Evolutionary conservation across 192 early-diverging fungal genomes (phyloP), one percentile per base, ranked within the genome.

Genomic region (Entomortierella beljakovae): DNA sequence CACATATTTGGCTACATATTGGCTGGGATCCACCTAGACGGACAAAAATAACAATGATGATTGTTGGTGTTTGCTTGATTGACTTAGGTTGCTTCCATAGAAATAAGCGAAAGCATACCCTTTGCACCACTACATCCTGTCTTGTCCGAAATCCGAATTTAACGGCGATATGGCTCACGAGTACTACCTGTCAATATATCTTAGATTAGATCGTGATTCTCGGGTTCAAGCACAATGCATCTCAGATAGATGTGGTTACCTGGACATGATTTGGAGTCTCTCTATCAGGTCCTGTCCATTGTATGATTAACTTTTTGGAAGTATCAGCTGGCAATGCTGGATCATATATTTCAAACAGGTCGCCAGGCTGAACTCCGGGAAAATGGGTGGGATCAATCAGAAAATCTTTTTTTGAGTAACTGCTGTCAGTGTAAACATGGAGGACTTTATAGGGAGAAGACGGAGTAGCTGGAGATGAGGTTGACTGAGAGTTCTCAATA

Each of bases 1-100:
- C 18, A 99, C 82, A 81, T 93, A 92, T 52, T 92, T 90, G 4
- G 94, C 90, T 6, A 89, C 82, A 18, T 95, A 89, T 9, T 74
- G 57, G 28, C 84, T 84, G 55, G 84, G 82, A 48, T 95, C 92
- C 48, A 94, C 83, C 88, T 95, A 66, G 16, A 43, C 18, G 43
- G 54, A 2, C 15, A n/a, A 13, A 25, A 31, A 57, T 31, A 26
- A 26, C 18, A 6, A 18, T 53, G 51, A 5, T 29, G 3, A 2
- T 53, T 2, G 23, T 29, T 8, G 28, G 51, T 53, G 3, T 46
- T 10, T 10, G 11, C 13, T 13, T 40, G 37, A 40, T 40, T 40
- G 7, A 3, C 15, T 46, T 46, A 11, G 20, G 15, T 46, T 15
- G 43, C 11, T 46, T 11, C 3, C 15, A 20, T 3, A 46, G 6